Conservation (phyloP, 305 asterid species). For the Fraxinus nigra region DNA sequence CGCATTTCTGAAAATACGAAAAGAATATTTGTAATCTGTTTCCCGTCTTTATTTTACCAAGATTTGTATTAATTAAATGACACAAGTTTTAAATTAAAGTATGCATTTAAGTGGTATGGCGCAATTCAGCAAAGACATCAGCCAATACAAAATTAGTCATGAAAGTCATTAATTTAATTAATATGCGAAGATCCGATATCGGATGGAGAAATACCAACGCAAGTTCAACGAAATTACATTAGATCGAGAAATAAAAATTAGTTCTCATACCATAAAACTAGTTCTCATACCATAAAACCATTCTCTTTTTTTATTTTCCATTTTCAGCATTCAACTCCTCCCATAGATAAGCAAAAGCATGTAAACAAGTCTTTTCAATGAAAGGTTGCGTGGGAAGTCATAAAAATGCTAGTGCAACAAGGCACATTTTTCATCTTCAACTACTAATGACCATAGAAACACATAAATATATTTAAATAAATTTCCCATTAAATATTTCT, state of each 20-base stretch:
- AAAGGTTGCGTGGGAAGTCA: background rate
- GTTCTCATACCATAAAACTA: background rate
- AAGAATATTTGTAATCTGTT: background rate
- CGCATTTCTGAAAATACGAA: background rate
- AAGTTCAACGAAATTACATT: background rate
- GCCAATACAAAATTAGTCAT: background rate
- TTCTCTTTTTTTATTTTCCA: background rate
- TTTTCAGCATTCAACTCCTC: background rate
- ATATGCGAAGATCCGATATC: background rate
- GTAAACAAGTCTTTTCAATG: background rate
- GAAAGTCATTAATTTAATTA: background rate
- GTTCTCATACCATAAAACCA: background rate
- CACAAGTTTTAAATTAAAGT: background rate
- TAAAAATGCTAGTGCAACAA: background rate
- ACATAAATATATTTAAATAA: background rate
- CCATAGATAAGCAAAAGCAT: conserved; percentile 1
- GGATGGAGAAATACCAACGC: background rate
- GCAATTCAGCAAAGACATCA: background rate
- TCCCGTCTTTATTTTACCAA: background rate
- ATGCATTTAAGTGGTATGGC: background rate
- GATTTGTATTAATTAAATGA: background rate
- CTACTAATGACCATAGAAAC: background rate
- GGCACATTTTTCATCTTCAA: background rate
- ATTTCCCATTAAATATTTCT: background rate
- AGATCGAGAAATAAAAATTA: background rate